These are phyloP conservation scores for Scorias spongiosa DNA, from an alignment of 2,329 filamentous ascomycete species.

Conservation along the genomic window DNA sequence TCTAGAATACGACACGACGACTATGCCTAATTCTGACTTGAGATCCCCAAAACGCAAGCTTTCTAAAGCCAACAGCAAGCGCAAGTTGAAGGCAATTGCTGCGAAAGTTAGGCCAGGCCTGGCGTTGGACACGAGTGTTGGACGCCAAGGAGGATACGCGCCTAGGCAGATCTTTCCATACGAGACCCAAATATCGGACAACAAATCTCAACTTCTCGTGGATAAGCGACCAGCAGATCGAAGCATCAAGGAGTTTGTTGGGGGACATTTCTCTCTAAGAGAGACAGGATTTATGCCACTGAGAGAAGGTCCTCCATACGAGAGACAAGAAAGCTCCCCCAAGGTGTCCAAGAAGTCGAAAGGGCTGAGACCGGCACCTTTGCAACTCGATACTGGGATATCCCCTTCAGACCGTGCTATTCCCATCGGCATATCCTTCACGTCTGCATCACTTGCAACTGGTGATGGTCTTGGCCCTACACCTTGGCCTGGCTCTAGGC, in stretches of 20 bases:
- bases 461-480: constrained; percentile 18
- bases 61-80: neutral
- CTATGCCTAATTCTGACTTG: neutral
- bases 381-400: constrained; percentile 30
- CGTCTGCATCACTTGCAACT: constrained; percentile 38
- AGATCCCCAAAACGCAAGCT: neutral
- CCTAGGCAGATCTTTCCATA: constrained; percentile 30
- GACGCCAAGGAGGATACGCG: constrained; percentile 29
- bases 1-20: neutral
- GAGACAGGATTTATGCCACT: constrained; percentile 35
- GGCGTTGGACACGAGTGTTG: constrained; percentile 51
- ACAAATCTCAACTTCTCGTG: too few species aligned
- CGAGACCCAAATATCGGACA: constrained; percentile 12
- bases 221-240: neutral
- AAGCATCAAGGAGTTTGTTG: neutral
- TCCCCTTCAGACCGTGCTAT: constrained; percentile 59
- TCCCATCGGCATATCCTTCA: constrained; percentile 54
- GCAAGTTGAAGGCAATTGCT: neutral
- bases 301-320: constrained; percentile 11
- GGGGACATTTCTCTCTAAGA: neutral
- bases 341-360: constrained; percentile 10
- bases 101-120: constrained; percentile 6
- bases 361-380: constrained; percentile 13
- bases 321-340: too few species aligned
- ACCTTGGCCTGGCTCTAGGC: constrained; percentile 4